These are phyloP conservation scores for Clausena lansium DNA, from an alignment of 345 rosid species.

Conservation along the genomic window DNA sequence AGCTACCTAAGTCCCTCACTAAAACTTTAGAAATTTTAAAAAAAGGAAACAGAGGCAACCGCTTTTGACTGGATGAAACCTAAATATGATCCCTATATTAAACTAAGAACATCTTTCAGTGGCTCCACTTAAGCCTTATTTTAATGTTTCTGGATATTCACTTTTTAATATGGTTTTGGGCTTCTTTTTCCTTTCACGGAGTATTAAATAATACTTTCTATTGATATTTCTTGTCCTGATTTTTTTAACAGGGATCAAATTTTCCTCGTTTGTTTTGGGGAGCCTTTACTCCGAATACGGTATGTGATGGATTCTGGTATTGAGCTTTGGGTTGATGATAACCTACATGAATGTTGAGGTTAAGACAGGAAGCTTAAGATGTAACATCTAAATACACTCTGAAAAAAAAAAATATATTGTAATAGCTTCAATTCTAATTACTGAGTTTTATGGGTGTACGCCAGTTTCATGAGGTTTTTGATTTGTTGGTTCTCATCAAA, in stretches of 20 bases:
- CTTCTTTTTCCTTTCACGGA: not conserved
- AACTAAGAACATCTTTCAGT: not conserved
- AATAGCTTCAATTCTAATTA: not conserved
- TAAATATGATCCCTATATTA: not conserved
- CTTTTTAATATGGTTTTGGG: not conserved
- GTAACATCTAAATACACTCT: not conserved
- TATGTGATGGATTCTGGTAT: constrained; percentile 26
- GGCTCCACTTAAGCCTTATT: not conserved
- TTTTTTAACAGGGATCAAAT: constrained; percentile 70
- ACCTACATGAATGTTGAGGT: not conserved
- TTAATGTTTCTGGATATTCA: not conserved
- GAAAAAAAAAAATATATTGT: not conserved
- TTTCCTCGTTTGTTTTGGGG: constrained; percentile 86
- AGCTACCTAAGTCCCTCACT: not conserved
- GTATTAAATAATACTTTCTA: not conserved
- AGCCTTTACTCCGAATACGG: constrained; percentile 68
- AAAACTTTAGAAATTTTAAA: not conserved
- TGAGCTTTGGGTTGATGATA: not conserved
- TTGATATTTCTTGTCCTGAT: constrained; percentile 9
- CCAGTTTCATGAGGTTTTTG: not conserved
- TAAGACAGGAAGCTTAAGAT: not conserved
- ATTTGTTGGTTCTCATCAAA: not conserved
- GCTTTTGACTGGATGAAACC: not conserved
- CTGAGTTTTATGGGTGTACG: not conserved
- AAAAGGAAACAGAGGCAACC: not conserved